Conservation (phyloP, 2,329 filamentous ascomycete genomes). For the Zelopaecilomyces penicillatus region DNA sequence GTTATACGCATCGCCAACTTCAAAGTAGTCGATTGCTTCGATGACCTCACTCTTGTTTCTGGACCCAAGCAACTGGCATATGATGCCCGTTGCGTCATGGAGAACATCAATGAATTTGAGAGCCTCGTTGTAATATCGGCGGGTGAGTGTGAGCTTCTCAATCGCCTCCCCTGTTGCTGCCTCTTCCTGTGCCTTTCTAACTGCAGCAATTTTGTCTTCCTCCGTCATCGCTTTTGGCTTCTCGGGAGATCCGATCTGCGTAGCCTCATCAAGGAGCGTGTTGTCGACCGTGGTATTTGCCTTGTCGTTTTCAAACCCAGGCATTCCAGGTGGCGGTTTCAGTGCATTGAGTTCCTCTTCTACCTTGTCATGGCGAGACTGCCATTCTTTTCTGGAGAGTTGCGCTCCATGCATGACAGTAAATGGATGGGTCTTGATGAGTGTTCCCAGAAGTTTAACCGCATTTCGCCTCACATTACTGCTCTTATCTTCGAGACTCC, state of each 20-base stretch:
- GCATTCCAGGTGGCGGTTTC: conserved; percentile 70
- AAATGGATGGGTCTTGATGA: conserved; percentile 93
- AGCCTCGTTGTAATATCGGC: conserved; percentile 88
- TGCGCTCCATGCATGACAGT: conserved; percentile 84
- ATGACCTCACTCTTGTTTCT: conserved; percentile 98
- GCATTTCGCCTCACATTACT: conserved; percentile 94
- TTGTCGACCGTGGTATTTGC: conserved; percentile 66
- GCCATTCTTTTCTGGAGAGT: conserved; percentile 79
- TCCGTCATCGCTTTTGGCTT: conserved; percentile 65
- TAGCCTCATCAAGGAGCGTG: conserved; percentile 78
- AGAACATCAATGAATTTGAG: conserved; percentile 89
- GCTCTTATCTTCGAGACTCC: conserved; percentile 94
- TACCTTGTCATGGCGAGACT: conserved; percentile 68
- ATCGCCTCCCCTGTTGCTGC: conserved; percentile 84
- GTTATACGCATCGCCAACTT: conserved; percentile 90
- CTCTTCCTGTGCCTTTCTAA: conserved; percentile 76
- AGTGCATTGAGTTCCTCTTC: conserved; percentile 74
- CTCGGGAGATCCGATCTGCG: conserved; percentile 63
- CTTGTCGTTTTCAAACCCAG: conserved; percentile 48
- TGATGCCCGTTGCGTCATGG: conserved; percentile 68
- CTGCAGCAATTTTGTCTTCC: conserved; percentile 63
- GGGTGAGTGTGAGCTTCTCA: conserved; percentile 76
- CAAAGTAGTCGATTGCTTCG: conserved; percentile 98
- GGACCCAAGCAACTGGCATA: conserved; percentile 83
- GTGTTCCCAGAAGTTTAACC: conserved; percentile 78